phyloP scores from a whole-genome alignment of 805 yeast genomes.

The Kodamaea restingae region DNA sequence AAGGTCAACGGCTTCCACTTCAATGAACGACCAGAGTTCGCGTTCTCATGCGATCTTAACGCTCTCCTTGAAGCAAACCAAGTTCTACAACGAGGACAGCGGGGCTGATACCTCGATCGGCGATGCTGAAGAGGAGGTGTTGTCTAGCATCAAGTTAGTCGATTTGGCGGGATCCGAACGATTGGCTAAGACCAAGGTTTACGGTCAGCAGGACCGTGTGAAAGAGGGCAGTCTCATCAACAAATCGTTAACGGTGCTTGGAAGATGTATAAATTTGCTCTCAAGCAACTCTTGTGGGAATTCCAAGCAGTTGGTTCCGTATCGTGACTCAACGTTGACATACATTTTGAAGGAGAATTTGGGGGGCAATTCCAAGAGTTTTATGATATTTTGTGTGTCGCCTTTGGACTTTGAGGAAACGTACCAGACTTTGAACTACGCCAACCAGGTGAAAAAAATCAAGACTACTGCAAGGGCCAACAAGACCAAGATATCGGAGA shows the following conservation, averaged over 20 bases:
- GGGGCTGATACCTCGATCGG: conserved; percentile 19
- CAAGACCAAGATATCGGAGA: conserved; percentile 21
- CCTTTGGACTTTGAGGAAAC: conserved; percentile 80
- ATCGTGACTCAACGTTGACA: conserved; percentile 71
- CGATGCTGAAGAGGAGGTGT: conserved; percentile 43
- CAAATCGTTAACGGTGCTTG: conserved; percentile 72
- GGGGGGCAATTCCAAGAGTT: conserved; percentile 85
- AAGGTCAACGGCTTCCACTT: conserved; percentile 70
- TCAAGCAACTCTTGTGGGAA: conserved; percentile 38
- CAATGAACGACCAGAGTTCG: conserved; percentile 68
- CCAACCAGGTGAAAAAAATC: conserved; percentile 69
- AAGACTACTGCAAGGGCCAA: conserved; percentile 54
- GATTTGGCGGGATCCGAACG: conserved; percentile 86
- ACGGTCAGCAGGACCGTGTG: conserved; percentile 49
- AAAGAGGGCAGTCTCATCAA: conserved; percentile 77
- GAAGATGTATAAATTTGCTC: conserved; percentile 55
- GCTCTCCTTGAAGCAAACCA: conserved; percentile 55
- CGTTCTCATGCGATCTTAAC: conserved; percentile 81
- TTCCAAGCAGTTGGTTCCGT: conserved; percentile 45
- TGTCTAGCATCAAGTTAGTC: conserved; percentile 63
- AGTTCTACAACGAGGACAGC: conserved; percentile 44
- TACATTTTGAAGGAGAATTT: conserved; percentile 71
- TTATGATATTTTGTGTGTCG: conserved; percentile 81
- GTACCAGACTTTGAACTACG: conserved; percentile 70
- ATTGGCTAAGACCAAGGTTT: conserved; percentile 57